Base-by-base conservation (phyloP, 179 eudicot species). In the Amaranthus tricolor region DNA sequence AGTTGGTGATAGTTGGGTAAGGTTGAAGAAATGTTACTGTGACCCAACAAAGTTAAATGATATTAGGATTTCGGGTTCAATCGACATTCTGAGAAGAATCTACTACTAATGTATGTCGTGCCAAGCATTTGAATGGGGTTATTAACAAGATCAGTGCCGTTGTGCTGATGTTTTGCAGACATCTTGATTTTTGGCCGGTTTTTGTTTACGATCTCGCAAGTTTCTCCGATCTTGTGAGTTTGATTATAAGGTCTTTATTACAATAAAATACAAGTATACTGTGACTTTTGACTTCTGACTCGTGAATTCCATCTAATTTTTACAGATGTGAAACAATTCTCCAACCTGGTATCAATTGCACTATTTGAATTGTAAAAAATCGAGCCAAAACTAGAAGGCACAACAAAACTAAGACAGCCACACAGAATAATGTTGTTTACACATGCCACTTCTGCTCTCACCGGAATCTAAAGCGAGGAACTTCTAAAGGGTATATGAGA, bases 301-400 rank as follows among this genome's bases (percentile, higher is more conserved):
- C 6, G 4, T 50, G 13, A 6, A 44, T 12, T 13, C 21, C 15
- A n/a, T 16, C 40, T 68, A 20, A 31, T 16, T 13, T 70, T 72
- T 57, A 21, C 86, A 94, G 98, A 64, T 94, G 98, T 47, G 97
- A 92, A 78, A 84, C 96, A 13, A 80, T 94, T 74, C 92, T 94
- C 71, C 89, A 88, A 55, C 97, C 97, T n/a, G 95, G 97, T 76
- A 21, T 78, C 69, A 94, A 94, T 79, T 94, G 98, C 79, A 88
- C 88, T 13, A 77, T 90, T 43, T 87, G 95, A 57, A 87, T 94
- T 63, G 96, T 89, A 75, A 90, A 87, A 80, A 89, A 83, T 59
- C 78, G 58, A 77, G 77, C 75, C 56, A 92, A 81, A 81, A 59
- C 52, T 55, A 76, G 72, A 12, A 72, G 43, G 44, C 76, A 76